phyloP scores from a whole-genome alignment of 225 moss, liverwort and hornwort species.

The Antitrichia curtipendula region DNA sequence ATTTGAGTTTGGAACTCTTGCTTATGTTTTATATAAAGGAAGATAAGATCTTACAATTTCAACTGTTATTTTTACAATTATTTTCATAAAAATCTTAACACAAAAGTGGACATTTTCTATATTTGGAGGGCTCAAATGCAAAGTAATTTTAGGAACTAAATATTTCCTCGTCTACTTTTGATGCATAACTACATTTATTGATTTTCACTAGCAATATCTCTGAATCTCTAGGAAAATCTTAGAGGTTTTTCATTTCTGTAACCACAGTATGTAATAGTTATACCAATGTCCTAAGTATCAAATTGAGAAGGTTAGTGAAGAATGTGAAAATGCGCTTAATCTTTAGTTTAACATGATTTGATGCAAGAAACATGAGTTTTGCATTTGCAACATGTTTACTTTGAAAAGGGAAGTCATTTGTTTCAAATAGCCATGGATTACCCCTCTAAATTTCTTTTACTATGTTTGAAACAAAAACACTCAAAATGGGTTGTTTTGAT shows the following conservation, averaged over 20 bases:
- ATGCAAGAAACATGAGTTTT: no score
- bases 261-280: neutral
- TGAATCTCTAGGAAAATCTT: neutral
- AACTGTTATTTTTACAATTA: neutral
- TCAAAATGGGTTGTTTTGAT: no score
- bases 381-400: no score
- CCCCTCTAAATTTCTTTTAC: no score
- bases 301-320: neutral
- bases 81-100: neutral
- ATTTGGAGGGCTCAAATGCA: neutral
- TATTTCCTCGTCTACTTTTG: neutral
- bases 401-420: no score
- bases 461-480: no score
- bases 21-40: accelerated
- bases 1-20: neutral
- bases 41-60: no score
- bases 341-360: no score
- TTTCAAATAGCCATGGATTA: no score
- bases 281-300: neutral
- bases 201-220: neutral
- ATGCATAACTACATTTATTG: neutral
- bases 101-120: neutral
- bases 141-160: neutral
- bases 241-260: neutral
- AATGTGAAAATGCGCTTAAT: neutral